phyloP scores from a whole-genome alignment of 2,329 filamentous ascomycete genomes.

The Pseudogymnoascus sp. region DNA sequence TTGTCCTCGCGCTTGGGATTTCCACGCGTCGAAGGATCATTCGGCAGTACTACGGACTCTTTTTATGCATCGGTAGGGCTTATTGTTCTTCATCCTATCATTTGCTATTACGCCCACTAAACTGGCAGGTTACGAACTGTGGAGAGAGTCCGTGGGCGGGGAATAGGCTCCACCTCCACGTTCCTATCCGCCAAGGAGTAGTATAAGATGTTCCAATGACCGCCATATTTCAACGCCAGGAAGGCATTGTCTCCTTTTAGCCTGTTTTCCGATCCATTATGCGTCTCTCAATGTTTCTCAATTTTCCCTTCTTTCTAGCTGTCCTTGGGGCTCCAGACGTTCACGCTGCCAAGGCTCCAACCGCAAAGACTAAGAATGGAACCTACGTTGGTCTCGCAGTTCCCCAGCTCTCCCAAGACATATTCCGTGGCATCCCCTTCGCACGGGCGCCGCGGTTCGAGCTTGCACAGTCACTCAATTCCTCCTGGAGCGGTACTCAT shows the following conservation, averaged over 20 bases:
- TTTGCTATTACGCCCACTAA: background rate
- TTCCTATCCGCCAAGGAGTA: background rate
- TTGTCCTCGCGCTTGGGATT: background rate
- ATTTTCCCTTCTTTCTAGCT: background rate
- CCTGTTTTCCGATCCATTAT: background rate
- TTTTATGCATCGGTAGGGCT: background rate
- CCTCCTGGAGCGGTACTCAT: conserved; percentile 3
- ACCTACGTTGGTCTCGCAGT: background rate
- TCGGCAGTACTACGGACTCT: background rate
- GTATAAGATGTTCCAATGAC: background rate
- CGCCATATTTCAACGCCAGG: background rate
- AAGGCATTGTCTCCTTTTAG: background rate
- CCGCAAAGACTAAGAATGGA: background rate
- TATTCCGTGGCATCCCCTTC: conserved; percentile 13
- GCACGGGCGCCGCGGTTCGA: conserved; percentile 12
- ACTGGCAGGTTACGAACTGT: background rate
- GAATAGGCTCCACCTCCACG: background rate
- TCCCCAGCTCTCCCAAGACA: conserved; percentile 12
- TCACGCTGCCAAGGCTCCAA: background rate
- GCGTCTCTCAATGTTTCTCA: background rate
- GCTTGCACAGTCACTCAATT: conserved; percentile 9
- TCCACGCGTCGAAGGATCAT: background rate
- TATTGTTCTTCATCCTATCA: background rate
- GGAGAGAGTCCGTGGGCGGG: background rate
- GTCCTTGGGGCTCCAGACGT: background rate